These are phyloP conservation scores for Echites panduratus DNA, from an alignment of 257 asterid species.

Conservation along the genomic window DNA sequence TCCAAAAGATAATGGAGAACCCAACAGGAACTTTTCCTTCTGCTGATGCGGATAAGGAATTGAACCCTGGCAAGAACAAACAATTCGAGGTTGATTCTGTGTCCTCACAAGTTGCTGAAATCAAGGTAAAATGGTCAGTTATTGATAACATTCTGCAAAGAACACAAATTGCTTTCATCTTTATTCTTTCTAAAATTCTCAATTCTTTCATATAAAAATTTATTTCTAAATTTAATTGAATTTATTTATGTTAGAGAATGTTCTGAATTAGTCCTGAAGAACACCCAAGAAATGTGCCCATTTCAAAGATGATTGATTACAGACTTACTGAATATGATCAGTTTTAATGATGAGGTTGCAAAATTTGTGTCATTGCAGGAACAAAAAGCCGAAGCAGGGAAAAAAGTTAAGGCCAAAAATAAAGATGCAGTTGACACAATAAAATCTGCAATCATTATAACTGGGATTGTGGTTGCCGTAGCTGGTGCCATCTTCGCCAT, in stretches of 20 bases:
- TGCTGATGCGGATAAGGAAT: slow-evolving; percentile 47
- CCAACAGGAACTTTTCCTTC: slow-evolving; percentile 46
- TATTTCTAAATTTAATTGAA: too few species aligned
- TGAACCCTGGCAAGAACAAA: slow-evolving; percentile 47
- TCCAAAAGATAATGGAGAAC: slow-evolving; percentile 34
- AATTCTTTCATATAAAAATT: too few species aligned
- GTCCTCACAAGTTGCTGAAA: slow-evolving; percentile 44
- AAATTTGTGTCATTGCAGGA: slow-evolving; percentile 25
- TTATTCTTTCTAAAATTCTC: neutral
- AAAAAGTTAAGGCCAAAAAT: slow-evolving; percentile 34
- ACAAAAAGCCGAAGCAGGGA: slow-evolving; percentile 22
- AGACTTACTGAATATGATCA: too few species aligned
- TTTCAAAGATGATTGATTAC: too few species aligned
- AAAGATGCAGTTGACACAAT: slow-evolving; percentile 52
- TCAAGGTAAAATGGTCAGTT: slow-evolving; percentile 29
- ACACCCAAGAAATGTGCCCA: too few species aligned
- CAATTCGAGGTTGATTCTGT: slow-evolving; percentile 49
- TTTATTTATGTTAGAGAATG: too few species aligned
- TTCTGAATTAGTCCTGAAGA: too few species aligned
- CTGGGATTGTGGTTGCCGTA: slow-evolving; percentile 65
- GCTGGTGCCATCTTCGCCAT: slow-evolving; percentile 69
- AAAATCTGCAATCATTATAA: slow-evolving; percentile 48
- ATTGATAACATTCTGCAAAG: neutral
- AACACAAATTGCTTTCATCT: too few species aligned
- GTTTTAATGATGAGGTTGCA: neutral